These are phyloP conservation scores for Hygrophorus russula DNA, from an alignment of 768 basidiomycete genomes.

Conservation along the genomic window DNA sequence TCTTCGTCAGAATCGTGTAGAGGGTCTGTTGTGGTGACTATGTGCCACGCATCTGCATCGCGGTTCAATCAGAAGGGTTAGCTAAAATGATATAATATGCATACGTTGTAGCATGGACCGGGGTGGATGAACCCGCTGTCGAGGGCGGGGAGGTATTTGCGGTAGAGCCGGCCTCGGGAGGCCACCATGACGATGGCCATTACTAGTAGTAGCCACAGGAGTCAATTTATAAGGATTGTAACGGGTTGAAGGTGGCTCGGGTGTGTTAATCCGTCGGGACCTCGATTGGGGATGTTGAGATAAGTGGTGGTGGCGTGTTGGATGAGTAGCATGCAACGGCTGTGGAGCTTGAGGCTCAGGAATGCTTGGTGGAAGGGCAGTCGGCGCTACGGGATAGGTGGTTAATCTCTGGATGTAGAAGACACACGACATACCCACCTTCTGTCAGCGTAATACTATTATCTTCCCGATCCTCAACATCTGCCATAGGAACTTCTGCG, in stretches of 20 bases:
- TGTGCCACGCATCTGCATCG: slow-evolving; percentile 59
- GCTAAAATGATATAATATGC: slow-evolving; percentile 13
- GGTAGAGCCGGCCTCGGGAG: not conserved
- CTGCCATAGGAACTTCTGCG: slow-evolving; percentile 7
- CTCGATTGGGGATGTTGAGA: not conserved
- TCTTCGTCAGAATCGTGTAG: slow-evolving; percentile 69
- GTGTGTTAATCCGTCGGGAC: not conserved
- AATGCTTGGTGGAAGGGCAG: not conserved
- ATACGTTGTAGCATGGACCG: slow-evolving; percentile 59
- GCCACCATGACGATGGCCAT: too few relatives aligned
- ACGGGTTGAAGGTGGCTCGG: slow-evolving; percentile 6
- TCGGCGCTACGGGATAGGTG: too few relatives aligned
- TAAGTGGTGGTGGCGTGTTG: slow-evolving; percentile 6
- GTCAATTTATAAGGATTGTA: slow-evolving; percentile 12
- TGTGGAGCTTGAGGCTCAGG: not conserved
- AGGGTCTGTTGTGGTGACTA: slow-evolving; percentile 56
- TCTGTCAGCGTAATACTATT: too few relatives aligned
- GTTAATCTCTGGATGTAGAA: too few relatives aligned
- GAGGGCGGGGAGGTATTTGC: slow-evolving; percentile 4
- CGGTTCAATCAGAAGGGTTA: not conserved
- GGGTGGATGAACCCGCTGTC: slow-evolving; percentile 8
- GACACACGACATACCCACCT: too few relatives aligned
- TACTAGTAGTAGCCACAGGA: not conserved
- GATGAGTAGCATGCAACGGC: slow-evolving; percentile 6
- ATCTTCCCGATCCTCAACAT: not conserved